These are phyloP conservation scores for Termitomyces sp. DNA, from an alignment of 768 basidiomycete species.

Conservation along the genomic window DNA sequence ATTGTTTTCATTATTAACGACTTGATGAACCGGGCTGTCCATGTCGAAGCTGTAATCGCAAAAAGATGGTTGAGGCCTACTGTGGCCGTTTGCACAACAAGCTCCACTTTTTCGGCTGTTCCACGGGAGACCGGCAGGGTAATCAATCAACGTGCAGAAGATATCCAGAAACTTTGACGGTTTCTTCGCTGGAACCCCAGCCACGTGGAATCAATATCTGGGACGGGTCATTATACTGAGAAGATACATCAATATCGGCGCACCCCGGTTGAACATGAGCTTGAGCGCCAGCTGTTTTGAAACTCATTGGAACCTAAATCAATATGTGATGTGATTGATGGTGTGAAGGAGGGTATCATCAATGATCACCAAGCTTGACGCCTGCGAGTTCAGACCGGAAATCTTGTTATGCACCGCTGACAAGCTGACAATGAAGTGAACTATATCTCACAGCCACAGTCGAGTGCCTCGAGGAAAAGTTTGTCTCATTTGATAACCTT, in stretches of 20 bases:
- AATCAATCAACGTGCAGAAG: slow-evolving; percentile 1
- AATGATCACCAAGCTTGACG: background rate
- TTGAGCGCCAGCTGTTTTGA: background rate
- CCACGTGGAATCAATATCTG: background rate
- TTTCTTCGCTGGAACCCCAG: background rate
- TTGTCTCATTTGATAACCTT: background rate
- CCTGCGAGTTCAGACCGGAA: background rate
- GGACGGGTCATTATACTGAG: background rate
- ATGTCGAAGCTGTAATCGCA: slow-evolving; percentile 6
- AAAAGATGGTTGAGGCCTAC: slow-evolving; percentile 8
- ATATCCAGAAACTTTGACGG: slow-evolving; percentile 7
- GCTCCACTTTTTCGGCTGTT: slow-evolving; percentile 8
- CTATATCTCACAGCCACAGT: background rate
- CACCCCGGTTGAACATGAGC: background rate
- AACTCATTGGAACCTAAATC: background rate
- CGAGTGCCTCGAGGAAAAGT: background rate
- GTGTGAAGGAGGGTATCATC: background rate
- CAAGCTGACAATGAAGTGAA: background rate
- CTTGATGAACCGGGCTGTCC: slow-evolving; percentile 1
- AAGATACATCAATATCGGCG: background rate
- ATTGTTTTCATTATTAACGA: slow-evolving; percentile 10
- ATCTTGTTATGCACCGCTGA: background rate
- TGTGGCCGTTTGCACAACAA: slow-evolving; percentile 1
- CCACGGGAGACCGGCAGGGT: slow-evolving; percentile 4
- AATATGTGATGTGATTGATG: background rate